A percentile compares a stretch with the other conserved stretches of the same genome.
phyloP scores from a whole-genome alignment of 768 basidiomycete species.

The Tricholoma matsutake region DNA sequence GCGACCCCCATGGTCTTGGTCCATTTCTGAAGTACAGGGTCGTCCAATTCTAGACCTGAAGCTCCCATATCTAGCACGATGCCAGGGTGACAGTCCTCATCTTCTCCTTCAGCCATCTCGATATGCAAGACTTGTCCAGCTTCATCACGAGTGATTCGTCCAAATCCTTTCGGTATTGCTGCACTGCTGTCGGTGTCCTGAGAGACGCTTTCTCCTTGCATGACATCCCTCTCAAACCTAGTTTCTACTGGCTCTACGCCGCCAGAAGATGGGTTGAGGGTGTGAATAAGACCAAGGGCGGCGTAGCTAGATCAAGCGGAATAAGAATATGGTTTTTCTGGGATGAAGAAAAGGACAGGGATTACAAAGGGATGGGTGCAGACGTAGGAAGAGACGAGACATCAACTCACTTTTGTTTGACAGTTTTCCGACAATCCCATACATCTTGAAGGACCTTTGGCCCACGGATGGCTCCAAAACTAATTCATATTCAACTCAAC shows the following conservation, averaged over 20 bases:
- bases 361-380: not conserved
- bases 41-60: constrained; percentile 32
- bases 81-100: constrained; percentile 27
- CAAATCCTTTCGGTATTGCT: constrained; percentile 60
- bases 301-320: constrained; percentile 53
- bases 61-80: constrained; percentile 42
- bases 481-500: not conserved
- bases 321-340: not conserved
- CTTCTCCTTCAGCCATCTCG: constrained; percentile 58
- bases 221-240: constrained; percentile 8
- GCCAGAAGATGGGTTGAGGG: constrained; percentile 67
- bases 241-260: constrained; percentile 52
- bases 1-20: constrained; percentile 30
- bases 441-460: constrained; percentile 78
- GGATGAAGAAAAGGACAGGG: not conserved
- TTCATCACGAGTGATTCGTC: constrained; percentile 79
- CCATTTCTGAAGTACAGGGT: constrained; percentile 36
- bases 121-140: constrained; percentile 72
- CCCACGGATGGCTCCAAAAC: constrained; percentile 63
- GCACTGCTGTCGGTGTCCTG: constrained; percentile 14
- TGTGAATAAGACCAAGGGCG: constrained; percentile 68
- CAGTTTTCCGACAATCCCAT: constrained; percentile 87
- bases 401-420: constrained; percentile 80
- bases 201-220: constrained; percentile 11
- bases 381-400: not conserved